Evolutionary conservation across 192 early-diverging fungal species (phyloP), one percentile per base, ranked within the genome.

Genomic region (Coemansia sp.): DNA sequence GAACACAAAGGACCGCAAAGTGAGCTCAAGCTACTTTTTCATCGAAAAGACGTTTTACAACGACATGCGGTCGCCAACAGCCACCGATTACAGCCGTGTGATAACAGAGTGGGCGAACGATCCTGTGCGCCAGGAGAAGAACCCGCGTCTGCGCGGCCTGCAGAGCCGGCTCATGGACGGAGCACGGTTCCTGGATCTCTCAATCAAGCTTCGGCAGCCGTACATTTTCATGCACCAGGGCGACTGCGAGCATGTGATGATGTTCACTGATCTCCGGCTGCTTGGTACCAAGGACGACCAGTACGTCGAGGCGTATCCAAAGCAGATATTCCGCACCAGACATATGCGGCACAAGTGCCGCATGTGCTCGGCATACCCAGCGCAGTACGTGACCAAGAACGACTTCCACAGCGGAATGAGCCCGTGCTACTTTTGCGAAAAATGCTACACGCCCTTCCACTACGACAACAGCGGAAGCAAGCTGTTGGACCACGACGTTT

Each of bases 181-280:
- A 15, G 75, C 81, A 2, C 71, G 63, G 56, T 88, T 93, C 51
- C 63, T 74, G 29, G 88, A 90, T 43, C 69, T 93, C 17, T 77
- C 84, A 5, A 75, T 93, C 51, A 80, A 83, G 6, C 62, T 89
- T 45, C 84, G 87, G 50, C 70, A 84, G 48, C 87, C 88, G 4
- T 93, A 93, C 69, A 65, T 85, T 24, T 88, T 90, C 55, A 82
- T 87, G 9, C 92, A 93, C 63, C 90, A 92, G 76, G 92, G 87
- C 32, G 79, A 86, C 56, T 93, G 92, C 67, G 86, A 92, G 65
- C 92, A 93, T 56, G 75, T 89, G 23, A 38, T 93, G 35, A 77
- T 87, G 65, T 86, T 93, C 56, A 82, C 80, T 8, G 86, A 88
- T 53, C 39, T 88, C 25, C 82, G 89, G 11, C 59, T 82, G 10